Evolutionary conservation across 306 rosid species (phyloP), one percentile per base, ranked within the genome.

Genomic region (Cucurbita pepo): DNA sequence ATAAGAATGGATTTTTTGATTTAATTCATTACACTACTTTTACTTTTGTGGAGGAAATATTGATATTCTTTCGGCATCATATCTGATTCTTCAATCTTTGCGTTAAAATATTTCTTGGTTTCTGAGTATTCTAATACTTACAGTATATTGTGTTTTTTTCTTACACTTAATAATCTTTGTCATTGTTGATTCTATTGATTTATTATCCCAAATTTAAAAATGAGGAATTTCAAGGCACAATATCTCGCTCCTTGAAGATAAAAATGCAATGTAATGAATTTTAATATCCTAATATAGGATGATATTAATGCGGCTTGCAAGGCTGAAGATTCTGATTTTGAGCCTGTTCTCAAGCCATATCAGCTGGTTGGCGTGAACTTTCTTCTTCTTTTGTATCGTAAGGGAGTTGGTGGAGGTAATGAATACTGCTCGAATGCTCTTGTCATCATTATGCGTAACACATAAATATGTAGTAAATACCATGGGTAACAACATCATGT

Each of bases 361-460:
- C 97, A 94, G 76, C 81, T 94, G 77, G 98, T 94, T 80, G 97
- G 98, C 61, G 97, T 94, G 71, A 94, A 94, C 77, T 90, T 94
- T 83, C 86, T 94, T 84, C 96, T 94, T 61, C 83, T 94, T 74
- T 74, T 94, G 82, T 83, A 90, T 86, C 84, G 84, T 57, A 94
- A 90, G 88, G 80, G 90, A n/a, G 84, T 94, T 65, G 96, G 89
- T 63, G 98, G 98, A 90, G 98, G 98, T 90, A 87, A 59, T 22
- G 8, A 19, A 45, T 45, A 41, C 1, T 50, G 5, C 75, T 62
- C 2, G 25, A 25, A 25, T 25, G 25, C 2, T 25, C 58, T 47
- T 30, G 18, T 53, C 57, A 56, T 54, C 21, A 30, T 82, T 14
- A 10, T 56, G 36, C 15, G 44, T 43, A 16, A 12, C 22, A 56